Percentiles rank a stretch among this genome's conserved stretches.
Conservation (phyloP, 164 flowering plant genomes). For the Aristolochia fimbriata region DNA sequence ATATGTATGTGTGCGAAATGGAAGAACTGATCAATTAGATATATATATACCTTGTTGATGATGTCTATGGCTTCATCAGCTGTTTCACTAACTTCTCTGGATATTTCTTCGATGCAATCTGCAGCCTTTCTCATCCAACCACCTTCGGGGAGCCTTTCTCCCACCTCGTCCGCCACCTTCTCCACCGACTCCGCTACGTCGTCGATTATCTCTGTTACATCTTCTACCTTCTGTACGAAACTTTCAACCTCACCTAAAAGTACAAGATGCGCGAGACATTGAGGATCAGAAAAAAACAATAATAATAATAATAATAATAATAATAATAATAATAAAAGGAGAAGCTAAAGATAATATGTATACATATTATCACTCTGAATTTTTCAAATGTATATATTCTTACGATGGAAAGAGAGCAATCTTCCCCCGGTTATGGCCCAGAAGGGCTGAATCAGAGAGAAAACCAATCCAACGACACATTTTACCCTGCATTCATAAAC, state of each 20-base stretch:
- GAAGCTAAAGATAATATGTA: no score
- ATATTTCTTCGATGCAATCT: constrained; percentile 14
- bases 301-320: no score
- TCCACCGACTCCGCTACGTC: constrained; percentile 23
- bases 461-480: constrained; percentile 33
- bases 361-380: no score
- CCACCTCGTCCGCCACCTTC: constrained; percentile 20
- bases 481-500: constrained; percentile 26
- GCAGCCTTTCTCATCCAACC: constrained; percentile 20
- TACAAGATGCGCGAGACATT: background rate
- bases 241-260: constrained; percentile 24
- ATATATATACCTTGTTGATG: constrained; percentile 26
- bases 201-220: constrained; percentile 21
- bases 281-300: background rate
- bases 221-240: constrained; percentile 19
- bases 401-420: constrained; percentile 31
- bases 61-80: constrained; percentile 20
- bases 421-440: constrained; percentile 27
- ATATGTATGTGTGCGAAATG: no score
- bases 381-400: no score
- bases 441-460: constrained; percentile 32
- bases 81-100: constrained; percentile 20
- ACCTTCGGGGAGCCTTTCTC: constrained; percentile 18
- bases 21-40: background rate
- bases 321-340: no score